Evolutionary conservation across 2,329 filamentous ascomycete species (phyloP).

Genomic region (Fusarium algeriense): DNA sequence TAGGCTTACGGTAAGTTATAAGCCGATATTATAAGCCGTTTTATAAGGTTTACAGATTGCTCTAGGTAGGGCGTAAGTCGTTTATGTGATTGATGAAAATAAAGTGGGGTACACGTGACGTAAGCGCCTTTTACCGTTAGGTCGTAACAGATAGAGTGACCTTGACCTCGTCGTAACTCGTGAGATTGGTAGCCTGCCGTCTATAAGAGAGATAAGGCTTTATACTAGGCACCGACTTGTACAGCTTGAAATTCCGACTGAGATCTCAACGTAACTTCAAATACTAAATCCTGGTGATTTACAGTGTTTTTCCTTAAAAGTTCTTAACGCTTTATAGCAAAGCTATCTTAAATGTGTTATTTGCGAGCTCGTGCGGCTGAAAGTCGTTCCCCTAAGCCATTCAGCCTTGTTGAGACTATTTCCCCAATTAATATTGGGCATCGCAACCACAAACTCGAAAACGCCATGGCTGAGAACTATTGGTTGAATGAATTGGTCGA

Average conservation of each 20-base stretch:
- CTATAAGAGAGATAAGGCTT: background rate
- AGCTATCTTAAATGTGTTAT: background rate
- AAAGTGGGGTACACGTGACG: no score
- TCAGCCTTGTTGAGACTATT: background rate
- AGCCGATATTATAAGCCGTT: no score
- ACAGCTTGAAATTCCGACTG: accelerated
- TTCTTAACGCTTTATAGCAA: accelerated
- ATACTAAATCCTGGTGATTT: no score
- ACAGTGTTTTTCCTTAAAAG: no score
- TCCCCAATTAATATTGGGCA: accelerated
- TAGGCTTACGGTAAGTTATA: no score
- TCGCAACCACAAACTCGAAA: background rate
- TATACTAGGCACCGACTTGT: no score
- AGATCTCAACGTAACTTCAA: accelerated
- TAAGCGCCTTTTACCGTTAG: no score
- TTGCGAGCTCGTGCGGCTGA: background rate
- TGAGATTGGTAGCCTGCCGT: background rate
- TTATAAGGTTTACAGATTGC: no score
- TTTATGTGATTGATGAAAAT: no score
- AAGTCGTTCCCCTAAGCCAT: background rate
- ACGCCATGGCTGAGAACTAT: no score
- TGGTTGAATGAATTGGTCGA: background rate
- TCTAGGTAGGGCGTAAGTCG: no score
- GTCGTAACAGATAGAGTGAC: no score
- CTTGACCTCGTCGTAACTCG: background rate